Conservation (phyloP, 2,329 filamentous ascomycete genomes). For the Dactylonectria macrodidyma region DNA sequence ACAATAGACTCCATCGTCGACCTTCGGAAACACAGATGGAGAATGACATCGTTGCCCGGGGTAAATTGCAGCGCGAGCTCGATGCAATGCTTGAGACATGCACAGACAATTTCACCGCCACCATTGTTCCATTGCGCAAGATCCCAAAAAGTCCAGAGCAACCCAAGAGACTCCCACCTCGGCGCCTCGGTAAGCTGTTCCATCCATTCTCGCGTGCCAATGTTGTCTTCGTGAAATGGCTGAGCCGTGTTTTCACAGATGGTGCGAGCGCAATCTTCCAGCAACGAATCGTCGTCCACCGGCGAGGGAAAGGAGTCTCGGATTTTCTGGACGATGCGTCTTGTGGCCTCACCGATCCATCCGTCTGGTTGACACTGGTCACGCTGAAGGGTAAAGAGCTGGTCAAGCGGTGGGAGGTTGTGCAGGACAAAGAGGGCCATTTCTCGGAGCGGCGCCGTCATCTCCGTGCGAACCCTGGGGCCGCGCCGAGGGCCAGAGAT, state of each 20-base stretch:
- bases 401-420: slow-evolving; percentile 50
- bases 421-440: slow-evolving; percentile 57
- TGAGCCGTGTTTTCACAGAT: slow-evolving; percentile 57
- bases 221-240: slow-evolving; percentile 54
- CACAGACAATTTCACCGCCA: slow-evolving; percentile 13
- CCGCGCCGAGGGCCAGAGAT: slow-evolving; percentile 20
- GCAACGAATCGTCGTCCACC: slow-evolving; percentile 46
- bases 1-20: slow-evolving; percentile 55
- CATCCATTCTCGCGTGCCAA: slow-evolving; percentile 55
- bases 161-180: slow-evolving; percentile 61
- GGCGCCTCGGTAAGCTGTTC: slow-evolving; percentile 56
- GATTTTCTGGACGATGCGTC: slow-evolving; percentile 51
- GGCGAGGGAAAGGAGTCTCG: slow-evolving; percentile 50
- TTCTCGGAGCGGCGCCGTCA: slow-evolving; percentile 51
- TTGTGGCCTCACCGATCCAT: slow-evolving; percentile 52
- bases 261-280: slow-evolving; percentile 55
- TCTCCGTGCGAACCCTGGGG: slow-evolving; percentile 25
- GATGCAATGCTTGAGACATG: slow-evolving; percentile 51
- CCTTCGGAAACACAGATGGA: slow-evolving; percentile 55
- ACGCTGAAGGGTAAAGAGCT: slow-evolving; percentile 42
- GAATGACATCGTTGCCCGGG: slow-evolving; percentile 55
- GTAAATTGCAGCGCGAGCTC: slow-evolving; percentile 48
- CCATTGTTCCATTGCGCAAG: slow-evolving; percentile 2
- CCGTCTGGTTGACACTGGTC: slow-evolving; percentile 44
- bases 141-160: slow-evolving; percentile 52